A percentile compares a stretch with the other conserved stretches of the same genome.
Evolutionary conservation across 129 eudicot species (phyloP).

Genomic region (Flaveria ramosissima): DNA sequence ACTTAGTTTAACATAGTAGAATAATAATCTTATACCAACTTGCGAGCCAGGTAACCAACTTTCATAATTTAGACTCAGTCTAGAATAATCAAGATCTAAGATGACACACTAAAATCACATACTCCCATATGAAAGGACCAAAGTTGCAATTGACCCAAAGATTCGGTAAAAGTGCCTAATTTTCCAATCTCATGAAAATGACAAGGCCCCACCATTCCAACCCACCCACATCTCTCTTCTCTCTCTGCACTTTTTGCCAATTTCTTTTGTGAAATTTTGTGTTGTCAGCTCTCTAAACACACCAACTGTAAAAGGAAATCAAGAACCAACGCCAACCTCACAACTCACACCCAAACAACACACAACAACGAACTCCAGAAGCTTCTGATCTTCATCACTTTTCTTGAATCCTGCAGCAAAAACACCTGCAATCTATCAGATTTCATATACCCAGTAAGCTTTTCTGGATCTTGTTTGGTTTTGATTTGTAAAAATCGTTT

Average conservation of each 20-base stretch:
- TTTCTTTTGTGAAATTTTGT: constrained; percentile 34
- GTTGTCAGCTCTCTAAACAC: constrained; percentile 30
- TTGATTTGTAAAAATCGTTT: constrained; percentile 9
- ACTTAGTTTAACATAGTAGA: no score
- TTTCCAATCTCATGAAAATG: constrained; percentile 36
- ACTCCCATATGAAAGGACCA: constrained; percentile 25
- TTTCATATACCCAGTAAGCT: constrained; percentile 25
- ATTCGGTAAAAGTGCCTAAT: constrained; percentile 30
- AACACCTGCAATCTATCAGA: neutral
- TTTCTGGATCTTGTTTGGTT: constrained; percentile 29
- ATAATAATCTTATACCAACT: no score
- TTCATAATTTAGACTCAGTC: neutral
- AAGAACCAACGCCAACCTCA: constrained; percentile 36
- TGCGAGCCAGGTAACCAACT: neutral
- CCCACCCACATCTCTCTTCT: constrained; percentile 27
- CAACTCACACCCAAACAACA: constrained; percentile 25
- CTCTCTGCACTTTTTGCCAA: constrained; percentile 38
- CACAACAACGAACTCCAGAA: constrained; percentile 11
- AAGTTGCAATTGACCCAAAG: constrained; percentile 24
- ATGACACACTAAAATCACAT: neutral
- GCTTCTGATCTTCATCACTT: constrained; percentile 11
- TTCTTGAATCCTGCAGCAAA: constrained; percentile 5
- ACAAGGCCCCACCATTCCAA: constrained; percentile 34
- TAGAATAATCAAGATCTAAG: constrained; percentile 16
- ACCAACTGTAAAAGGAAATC: constrained; percentile 37